These are phyloP conservation scores for Fusarium goolgardi DNA, from an alignment of 2,329 filamentous ascomycete genomes.

Conservation along the genomic window DNA sequence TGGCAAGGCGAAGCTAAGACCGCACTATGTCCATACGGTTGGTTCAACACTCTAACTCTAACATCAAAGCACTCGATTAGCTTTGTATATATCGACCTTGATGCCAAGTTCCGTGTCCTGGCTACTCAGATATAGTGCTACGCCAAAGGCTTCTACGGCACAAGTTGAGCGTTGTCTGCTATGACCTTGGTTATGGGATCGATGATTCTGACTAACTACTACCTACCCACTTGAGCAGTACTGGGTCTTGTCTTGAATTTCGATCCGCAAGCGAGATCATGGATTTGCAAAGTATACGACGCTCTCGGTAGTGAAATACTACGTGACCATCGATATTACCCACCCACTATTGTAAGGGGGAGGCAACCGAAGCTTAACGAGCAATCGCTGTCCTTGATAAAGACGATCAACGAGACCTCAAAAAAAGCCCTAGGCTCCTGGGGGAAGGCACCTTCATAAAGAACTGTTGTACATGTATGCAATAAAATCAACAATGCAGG, in stretches of 20 bases:
- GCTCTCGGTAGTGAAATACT: slow-evolving; percentile 5
- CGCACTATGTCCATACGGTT: not conserved
- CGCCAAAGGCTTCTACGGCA: not conserved
- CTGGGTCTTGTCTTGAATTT: slow-evolving; percentile 16
- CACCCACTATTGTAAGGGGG: slow-evolving; percentile 6
- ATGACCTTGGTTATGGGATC: not conserved
- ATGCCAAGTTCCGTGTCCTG: not conserved
- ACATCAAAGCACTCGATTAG: slow-evolving; percentile 6
- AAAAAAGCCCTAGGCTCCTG: not conserved
- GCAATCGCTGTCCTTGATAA: not conserved
- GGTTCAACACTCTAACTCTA: slow-evolving; percentile 6
- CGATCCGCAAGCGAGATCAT: slow-evolving; percentile 33
- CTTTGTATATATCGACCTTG: slow-evolving; percentile 2
- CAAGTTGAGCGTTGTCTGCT: not conserved
- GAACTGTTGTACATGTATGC: not conserved
- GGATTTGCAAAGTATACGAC: slow-evolving; percentile 16
- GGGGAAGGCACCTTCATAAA: not conserved
- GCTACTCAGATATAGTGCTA: not conserved
- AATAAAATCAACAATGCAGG: not conserved
- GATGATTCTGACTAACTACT: not conserved
- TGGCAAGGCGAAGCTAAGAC: slow-evolving; percentile 3
- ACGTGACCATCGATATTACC: slow-evolving; percentile 9
- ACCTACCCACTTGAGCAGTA: not conserved
- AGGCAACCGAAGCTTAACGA: slow-evolving; percentile 7
- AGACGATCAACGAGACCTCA: slow-evolving; percentile 2